Evolutionary conservation across 768 basidiomycete genomes (phyloP), one percentile per base, ranked within the genome.

Genomic region (Russula emetica): DNA sequence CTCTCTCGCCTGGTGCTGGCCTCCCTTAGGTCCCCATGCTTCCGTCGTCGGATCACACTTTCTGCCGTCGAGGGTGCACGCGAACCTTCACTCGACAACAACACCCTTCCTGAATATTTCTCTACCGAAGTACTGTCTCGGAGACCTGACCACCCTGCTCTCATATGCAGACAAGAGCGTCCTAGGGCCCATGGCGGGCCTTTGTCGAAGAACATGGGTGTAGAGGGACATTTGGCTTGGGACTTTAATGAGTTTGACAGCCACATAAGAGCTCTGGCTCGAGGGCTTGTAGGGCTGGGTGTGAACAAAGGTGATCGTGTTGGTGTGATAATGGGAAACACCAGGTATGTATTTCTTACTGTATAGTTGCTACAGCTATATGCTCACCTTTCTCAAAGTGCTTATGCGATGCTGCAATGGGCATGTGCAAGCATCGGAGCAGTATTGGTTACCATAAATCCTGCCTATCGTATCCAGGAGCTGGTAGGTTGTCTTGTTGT

Each of bases 361-460:
- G 2, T 38, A 24, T 36, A 26, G 26, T 38, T 14, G 9, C 18
- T 16, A 44, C 20, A 16, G n/a, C 22, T 40, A 5, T 28, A 30
- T 45, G 47, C 24, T 55, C 36, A 57, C 11, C 32, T 50, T 34
- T 26, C 42, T 28, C 2, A 47, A 66, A 92, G 90, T 70, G 78
- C 88, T 20, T 94, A 94, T 71, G 90, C 90, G 0, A 78, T 82
- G 76, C 75, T 92, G 26, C 91, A 94, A 69, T 92, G 90, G 91
- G 91, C 91, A 3, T 89, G 87, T 63, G 88, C 90, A n/a, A 84
- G 83, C 55, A 80, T 92, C 62, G 91, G 91, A n/a, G 90, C 88
- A 14, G 84, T 92, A 59, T 74, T 92, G 40, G 90, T 89, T 24
- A 92, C 91, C 9, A 78, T 93, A 52, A 94, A 94, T 68, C 92